Conservation (phyloP, 352 stramenopile species). For the Globisporangium lucens region DNA sequence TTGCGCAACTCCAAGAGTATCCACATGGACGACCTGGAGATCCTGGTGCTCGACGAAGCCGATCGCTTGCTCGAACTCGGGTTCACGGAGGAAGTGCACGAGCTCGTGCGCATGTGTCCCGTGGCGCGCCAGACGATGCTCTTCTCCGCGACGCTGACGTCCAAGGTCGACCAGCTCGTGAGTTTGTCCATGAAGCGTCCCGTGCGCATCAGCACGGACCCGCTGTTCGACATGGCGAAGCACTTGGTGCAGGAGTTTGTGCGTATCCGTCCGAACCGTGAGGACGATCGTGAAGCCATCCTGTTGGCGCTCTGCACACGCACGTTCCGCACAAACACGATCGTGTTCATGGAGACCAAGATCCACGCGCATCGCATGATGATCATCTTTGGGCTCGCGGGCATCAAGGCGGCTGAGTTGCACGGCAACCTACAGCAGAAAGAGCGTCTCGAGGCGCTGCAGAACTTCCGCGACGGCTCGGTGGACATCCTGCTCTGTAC, state of each 20-base stretch:
- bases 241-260: slow-evolving; percentile 99
- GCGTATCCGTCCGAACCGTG: slow-evolving; percentile 86
- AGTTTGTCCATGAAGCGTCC: slow-evolving; percentile 96
- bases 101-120: slow-evolving; percentile 96
- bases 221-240: slow-evolving; percentile 94
- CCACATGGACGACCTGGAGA: slow-evolving; percentile 97
- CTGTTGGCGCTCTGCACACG: slow-evolving; percentile 93
- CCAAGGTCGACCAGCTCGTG: slow-evolving; percentile 97
- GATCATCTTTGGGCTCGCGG: slow-evolving; percentile 94
- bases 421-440: slow-evolving; percentile 98
- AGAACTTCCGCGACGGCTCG: slow-evolving; percentile 94
- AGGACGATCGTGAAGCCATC: slow-evolving; percentile 94
- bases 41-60: slow-evolving; percentile 93
- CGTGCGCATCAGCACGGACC: slow-evolving; percentile 93
- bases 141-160: slow-evolving; percentile 98
- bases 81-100: slow-evolving; percentile 96
- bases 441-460: slow-evolving; percentile 95
- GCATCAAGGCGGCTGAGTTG: slow-evolving; percentile 96
- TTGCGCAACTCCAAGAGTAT: slow-evolving; percentile 96
- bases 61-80: slow-evolving; percentile 98
- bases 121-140: slow-evolving; percentile 96
- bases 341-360: slow-evolving; percentile 99
- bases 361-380: slow-evolving; percentile 94
- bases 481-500: slow-evolving; percentile 97
- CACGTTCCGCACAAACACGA: slow-evolving; percentile 94